Evolutionary conservation across 148 eudicot genomes (phyloP), one percentile per base, ranked within the genome.

Genomic region (Rhododendron ferrugineum): DNA sequence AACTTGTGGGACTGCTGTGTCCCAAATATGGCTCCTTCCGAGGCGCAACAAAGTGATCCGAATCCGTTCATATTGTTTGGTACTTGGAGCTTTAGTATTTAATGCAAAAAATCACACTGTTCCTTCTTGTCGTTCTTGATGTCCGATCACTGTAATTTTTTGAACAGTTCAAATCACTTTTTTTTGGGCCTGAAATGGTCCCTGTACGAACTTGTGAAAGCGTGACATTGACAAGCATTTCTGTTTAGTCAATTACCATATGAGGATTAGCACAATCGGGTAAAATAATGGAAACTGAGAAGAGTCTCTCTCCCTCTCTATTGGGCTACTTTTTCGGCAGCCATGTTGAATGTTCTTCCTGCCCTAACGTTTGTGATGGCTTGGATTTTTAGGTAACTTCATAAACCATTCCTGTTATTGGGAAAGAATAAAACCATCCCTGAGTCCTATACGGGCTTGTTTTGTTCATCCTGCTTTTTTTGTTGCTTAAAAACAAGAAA

Each of bases 301-400:
- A 36, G 34, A 32, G 34, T 32, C 34, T 32, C 34, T 32, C 34
- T 36, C 4, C 37, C 4, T 36, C 37, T 36, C 34, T 32, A 32
- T 32, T 32, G 34, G 14, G 94, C 98, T 62, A 92, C 95, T 42
- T 95, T 92, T 79, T 84, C 94, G 7, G 34, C 93, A 30, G 93
- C 99, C 23, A 88, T 97, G 90, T 26, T 84, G 84, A 97, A 97
- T 79, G 83, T 91, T 40, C 82, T 97, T 42, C 99, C 98, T 2
- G 99, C 98, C 85, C 34, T 95, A 46, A 93, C 98, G 2, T 96
- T 96, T 85, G 3, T 93, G 23, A 75, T 96, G 90, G 99, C 99
- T 84, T 96, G 97, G 95, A 85, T 88, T 32, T 85, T 95, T 15
- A 93, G 98, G 98, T 93, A 84, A 52, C 58, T 52, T 50, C 13